phyloP scores from a whole-genome alignment of 176 grass and related monocot species.

The Carex cristatella region DNA sequence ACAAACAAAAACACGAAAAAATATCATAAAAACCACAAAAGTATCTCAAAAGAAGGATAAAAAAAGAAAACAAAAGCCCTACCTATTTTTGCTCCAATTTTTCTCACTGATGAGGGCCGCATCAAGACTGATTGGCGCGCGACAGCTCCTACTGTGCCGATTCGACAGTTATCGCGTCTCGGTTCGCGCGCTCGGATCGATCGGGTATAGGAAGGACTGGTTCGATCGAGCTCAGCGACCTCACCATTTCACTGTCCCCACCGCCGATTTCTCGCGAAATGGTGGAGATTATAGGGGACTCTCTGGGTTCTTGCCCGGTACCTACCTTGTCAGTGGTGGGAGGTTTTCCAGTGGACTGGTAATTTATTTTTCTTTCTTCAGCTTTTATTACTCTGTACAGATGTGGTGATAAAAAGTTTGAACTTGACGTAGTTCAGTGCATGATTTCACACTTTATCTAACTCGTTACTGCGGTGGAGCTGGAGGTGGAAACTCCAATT shows the following conservation, averaged over 20 bases:
- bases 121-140: slow-evolving; percentile 25
- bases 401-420: not conserved
- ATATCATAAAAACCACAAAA: not conserved
- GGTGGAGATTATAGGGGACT: slow-evolving; percentile 1
- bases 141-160: slow-evolving; percentile 24
- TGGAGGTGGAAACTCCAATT: not conserved
- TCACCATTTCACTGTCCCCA: not conserved
- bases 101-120: slow-evolving; percentile 28
- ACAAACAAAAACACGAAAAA: not conserved
- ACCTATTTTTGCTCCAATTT: not conserved
- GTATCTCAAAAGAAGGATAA: not conserved
- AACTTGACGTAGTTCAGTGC: not conserved
- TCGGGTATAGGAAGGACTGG: not conserved
- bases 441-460: not conserved
- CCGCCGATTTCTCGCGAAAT: slow-evolving; percentile 1
- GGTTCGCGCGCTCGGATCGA: slow-evolving; percentile 18
- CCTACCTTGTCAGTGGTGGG: slow-evolving; percentile 15
- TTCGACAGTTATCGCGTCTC: slow-evolving; percentile 13
- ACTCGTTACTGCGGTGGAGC: not conserved
- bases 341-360: slow-evolving; percentile 31
- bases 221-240: slow-evolving; percentile 20
- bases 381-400: not conserved
- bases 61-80: not conserved
- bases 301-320: slow-evolving; percentile 25
- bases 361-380: slow-evolving; percentile 2